These are phyloP conservation scores for Aristolochia californica DNA, from an alignment of 164 flowering plant species.

Conservation along the genomic window DNA sequence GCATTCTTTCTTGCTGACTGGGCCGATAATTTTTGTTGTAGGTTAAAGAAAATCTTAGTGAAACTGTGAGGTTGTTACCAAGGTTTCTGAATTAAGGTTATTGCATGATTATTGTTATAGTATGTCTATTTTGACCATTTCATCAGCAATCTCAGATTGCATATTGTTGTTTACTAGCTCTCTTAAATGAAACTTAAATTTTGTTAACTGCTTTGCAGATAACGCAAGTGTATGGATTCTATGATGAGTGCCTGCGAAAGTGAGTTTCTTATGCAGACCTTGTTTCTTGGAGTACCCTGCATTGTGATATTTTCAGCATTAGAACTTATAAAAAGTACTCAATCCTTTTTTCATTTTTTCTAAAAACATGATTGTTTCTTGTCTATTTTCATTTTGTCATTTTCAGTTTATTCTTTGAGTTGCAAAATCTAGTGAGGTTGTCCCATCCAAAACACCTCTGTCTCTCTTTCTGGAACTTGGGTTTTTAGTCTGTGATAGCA, in stretches of 20 bases:
- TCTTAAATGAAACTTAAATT: neutral
- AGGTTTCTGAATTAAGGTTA: neutral
- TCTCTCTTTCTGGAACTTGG: too few relatives aligned
- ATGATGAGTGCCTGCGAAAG: slow-evolving; percentile 97
- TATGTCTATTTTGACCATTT: neutral
- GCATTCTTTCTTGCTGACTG: neutral
- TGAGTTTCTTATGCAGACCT: slow-evolving; percentile 35
- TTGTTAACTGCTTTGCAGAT: slow-evolving; percentile 53
- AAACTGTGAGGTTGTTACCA: neutral
- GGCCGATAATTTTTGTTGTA: neutral
- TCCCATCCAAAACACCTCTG: too few relatives aligned
- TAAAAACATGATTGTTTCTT: too few relatives aligned
- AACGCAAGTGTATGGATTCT: slow-evolving; percentile 96
- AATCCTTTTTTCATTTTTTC: too few relatives aligned
- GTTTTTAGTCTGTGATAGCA: too few relatives aligned
- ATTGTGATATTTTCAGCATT: too few relatives aligned
- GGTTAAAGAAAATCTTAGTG: neutral
- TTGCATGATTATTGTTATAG: neutral
- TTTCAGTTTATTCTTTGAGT: too few relatives aligned
- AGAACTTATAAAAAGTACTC: too few relatives aligned
- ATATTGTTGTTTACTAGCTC: neutral
- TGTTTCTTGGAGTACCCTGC: neutral
- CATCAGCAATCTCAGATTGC: too few relatives aligned
- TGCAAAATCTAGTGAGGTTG: too few relatives aligned
- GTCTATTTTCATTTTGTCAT: too few relatives aligned